Conservation (phyloP, 2,329 filamentous ascomycete genomes). For the Zasmidium angulare region DNA sequence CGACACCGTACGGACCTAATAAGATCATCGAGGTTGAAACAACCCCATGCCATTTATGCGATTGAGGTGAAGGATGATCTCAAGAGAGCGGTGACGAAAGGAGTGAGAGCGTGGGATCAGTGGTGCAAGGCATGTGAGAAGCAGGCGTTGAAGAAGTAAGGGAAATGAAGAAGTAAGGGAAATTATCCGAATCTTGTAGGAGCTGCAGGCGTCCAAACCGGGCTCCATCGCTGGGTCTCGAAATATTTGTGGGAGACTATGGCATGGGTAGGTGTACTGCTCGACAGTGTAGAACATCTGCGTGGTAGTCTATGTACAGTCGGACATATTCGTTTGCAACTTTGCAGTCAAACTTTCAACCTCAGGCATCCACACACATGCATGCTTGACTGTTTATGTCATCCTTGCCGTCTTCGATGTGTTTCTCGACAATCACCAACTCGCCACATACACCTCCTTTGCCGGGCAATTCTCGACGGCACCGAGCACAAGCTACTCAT, state of each 20-base stretch:
- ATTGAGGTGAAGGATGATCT: slow-evolving; percentile 23
- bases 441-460: neutral
- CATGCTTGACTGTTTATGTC: neutral
- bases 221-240: too few relatives aligned
- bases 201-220: too few relatives aligned
- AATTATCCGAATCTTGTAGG: too few relatives aligned
- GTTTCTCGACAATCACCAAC: neutral
- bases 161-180: slow-evolving; percentile 18
- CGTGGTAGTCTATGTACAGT: too few relatives aligned
- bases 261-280: too few relatives aligned
- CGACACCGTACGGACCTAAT: too few relatives aligned
- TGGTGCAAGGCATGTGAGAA: slow-evolving; percentile 34
- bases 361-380: neutral
- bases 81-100: slow-evolving; percentile 15
- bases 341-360: too few relatives aligned
- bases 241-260: too few relatives aligned
- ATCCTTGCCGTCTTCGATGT: neutral
- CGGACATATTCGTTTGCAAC: too few relatives aligned
- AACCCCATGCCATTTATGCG: too few relatives aligned
- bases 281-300: too few relatives aligned
- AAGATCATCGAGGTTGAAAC: too few relatives aligned
- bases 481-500: neutral
- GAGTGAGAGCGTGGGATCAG: slow-evolving; percentile 20
- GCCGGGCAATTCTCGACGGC: neutral
- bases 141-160: slow-evolving; percentile 28